Evolutionary conservation across 257 asterid genomes (phyloP), one percentile per base, ranked within the genome.

Genomic region (Salvia splendens): DNA sequence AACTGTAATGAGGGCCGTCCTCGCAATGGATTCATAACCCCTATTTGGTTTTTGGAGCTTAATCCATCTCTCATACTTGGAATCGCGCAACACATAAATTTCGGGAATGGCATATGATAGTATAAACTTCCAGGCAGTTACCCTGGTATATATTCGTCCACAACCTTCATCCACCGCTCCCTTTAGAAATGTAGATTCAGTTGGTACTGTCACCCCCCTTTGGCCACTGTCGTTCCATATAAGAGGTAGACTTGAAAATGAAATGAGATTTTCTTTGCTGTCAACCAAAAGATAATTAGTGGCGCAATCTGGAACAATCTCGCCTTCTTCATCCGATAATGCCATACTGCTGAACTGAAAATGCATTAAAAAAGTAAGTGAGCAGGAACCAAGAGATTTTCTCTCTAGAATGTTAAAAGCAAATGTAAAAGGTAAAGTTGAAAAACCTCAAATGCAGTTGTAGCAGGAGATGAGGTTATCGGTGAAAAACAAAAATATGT

Each of bases 321-420:
- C 96, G 64, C 92, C 92, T 64, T 86, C 96, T 70, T 89, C 95
- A 12, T 81, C 92, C n/a, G 89, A 86, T 11, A 80, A 77, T 33
- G 73, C 79, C 95, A 86, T 86, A 17, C 20, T 17, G 20, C 65
- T 60, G 50, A 16, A 41, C 16, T 41, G 40, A 28, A 28, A 54
- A 28, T 10, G 30, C 12, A 50, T 30, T 50, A 16, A 50, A 15
- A 17, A 1, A 9, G 6, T 6, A 50, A 3, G 6, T 8, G 32
- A 50, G 53, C 28, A 48, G 4, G 35, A 50, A 50, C 8, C 11
- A 50, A 20, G 59, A 20, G 43, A 2, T 6, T 38, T 38, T 38
- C 43, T 38, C 10, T 6, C 20, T 38, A 9, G 5, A 9, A 0
- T 54, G 60, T 28, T 54, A 12, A 52, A 24, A 52, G 58, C 1